Percentiles rank a stretch among this genome's conserved stretches.
phyloP scores from a whole-genome alignment of 495 filamentous ascomycete genomes.

The Neurospora cerealis region DNA sequence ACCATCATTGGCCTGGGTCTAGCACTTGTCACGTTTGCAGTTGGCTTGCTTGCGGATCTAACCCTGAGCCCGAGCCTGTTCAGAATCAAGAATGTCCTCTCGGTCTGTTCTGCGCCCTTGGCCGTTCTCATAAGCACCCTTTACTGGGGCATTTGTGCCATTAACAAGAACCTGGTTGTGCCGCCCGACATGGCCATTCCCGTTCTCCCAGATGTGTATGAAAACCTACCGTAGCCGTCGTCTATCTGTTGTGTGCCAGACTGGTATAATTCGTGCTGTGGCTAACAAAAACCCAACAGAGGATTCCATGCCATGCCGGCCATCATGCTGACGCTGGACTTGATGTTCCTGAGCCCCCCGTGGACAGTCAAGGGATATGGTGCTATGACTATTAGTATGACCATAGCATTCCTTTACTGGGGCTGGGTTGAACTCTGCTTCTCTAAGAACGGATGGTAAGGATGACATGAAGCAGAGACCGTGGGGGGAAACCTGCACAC shows the following conservation, averaged over 20 bases:
- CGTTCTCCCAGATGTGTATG: slow-evolving; percentile 47
- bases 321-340: slow-evolving; percentile 58
- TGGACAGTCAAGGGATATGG: slow-evolving; percentile 59
- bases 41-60: slow-evolving; percentile 67
- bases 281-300: slow-evolving; percentile 1
- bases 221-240: neutral
- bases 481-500: neutral
- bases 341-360: slow-evolving; percentile 69
- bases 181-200: slow-evolving; percentile 36
- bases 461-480: neutral
- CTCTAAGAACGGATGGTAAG: slow-evolving; percentile 61
- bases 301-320: slow-evolving; percentile 73
- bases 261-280: neutral
- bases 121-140: slow-evolving; percentile 76
- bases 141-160: slow-evolving; percentile 67
- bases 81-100: slow-evolving; percentile 60
- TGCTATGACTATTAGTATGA: slow-evolving; percentile 50
- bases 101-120: slow-evolving; percentile 64
- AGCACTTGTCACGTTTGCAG: slow-evolving; percentile 55
- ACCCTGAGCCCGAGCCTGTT: slow-evolving; percentile 57
- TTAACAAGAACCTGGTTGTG: slow-evolving; percentile 48
- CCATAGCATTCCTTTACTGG: slow-evolving; percentile 71
- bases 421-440: slow-evolving; percentile 81
- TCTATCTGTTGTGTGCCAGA: neutral
- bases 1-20: slow-evolving; percentile 73